Percentiles rank a stretch among this genome's conserved stretches.
Evolutionary conservation across 192 early-diverging fungal species (phyloP).

Genomic region (Rhizophlyctis rosea): DNA sequence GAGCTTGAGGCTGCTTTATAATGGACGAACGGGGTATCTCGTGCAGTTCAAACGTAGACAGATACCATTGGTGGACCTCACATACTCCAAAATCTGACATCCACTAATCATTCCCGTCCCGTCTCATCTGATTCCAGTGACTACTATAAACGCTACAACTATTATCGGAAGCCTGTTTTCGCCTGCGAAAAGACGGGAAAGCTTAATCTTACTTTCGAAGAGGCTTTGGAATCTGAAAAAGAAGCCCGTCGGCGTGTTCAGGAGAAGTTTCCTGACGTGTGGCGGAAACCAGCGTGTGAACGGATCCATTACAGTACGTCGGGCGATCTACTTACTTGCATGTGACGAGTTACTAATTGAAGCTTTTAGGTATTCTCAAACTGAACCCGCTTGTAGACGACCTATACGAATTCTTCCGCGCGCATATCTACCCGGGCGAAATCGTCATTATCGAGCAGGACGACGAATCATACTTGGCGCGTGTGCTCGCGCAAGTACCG

Average conservation of each 20-base stretch:
- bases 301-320: conserved; percentile 69
- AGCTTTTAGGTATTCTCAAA: conserved; percentile 46
- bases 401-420: conserved; percentile 55
- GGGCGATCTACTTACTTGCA: conserved; percentile 3
- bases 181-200: conserved; percentile 76
- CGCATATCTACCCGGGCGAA: conserved; percentile 55
- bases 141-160: conserved; percentile 59
- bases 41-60: too few species aligned
- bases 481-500: conserved; percentile 13
- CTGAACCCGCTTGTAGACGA: conserved; percentile 62
- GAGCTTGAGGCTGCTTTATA: too few species aligned
- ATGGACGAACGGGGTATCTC: too few species aligned
- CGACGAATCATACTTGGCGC: conserved; percentile 5
- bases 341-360: not conserved
- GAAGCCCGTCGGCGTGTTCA: conserved; percentile 58
- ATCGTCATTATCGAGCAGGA: conserved; percentile 36
- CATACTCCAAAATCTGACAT: too few species aligned
- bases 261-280: conserved; percentile 64
- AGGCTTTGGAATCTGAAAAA: conserved; percentile 75
- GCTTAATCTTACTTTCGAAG: conserved; percentile 70
- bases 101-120: not conserved
- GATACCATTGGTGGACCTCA: too few species aligned
- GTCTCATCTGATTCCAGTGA: conserved; percentile 43
- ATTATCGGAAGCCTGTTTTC: conserved; percentile 74
- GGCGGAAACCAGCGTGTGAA: conserved; percentile 59